Evolutionary conservation across 2,329 filamentous ascomycete genomes (phyloP).

Genomic region (Fusarium domesticum): DNA sequence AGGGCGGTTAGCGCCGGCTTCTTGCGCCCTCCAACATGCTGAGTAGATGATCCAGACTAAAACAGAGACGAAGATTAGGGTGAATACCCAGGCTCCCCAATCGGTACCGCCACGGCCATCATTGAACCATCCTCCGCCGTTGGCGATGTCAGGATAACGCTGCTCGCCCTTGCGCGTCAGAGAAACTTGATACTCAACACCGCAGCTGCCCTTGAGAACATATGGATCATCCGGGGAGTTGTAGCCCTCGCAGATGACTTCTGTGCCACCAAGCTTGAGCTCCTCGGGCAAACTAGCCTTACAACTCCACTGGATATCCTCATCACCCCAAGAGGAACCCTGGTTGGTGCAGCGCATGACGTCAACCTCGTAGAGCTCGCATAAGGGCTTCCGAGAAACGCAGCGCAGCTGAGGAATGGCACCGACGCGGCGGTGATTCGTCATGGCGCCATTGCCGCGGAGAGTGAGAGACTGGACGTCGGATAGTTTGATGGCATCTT

Average conservation of each 20-base stretch:
- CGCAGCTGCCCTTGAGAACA: constrained; percentile 88
- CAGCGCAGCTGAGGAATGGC: constrained; percentile 79
- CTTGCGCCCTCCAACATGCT: constrained; percentile 37
- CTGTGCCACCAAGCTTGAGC: constrained; percentile 74
- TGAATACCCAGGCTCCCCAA: constrained; percentile 51
- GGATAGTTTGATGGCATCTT: constrained; percentile 56
- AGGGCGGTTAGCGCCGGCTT: constrained; percentile 11
- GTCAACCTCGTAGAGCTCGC: constrained; percentile 70
- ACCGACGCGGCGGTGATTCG: constrained; percentile 70
- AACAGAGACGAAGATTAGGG: constrained; percentile 58
- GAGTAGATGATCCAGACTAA: constrained; percentile 60
- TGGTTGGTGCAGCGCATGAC: constrained; percentile 87
- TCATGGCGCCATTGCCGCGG: constrained; percentile 59
- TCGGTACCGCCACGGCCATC: constrained; percentile 32
- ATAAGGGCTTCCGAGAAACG: constrained; percentile 61
- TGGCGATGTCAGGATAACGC: constrained; percentile 59
- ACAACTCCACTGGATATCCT: constrained; percentile 92
- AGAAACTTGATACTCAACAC: constrained; percentile 79
- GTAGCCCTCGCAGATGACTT: constrained; percentile 93
- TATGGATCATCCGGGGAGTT: constrained; percentile 71
- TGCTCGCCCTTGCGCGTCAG: constrained; percentile 74
- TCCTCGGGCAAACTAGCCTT: constrained; percentile 59
- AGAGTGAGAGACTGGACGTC: constrained; percentile 76
- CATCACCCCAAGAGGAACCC: constrained; percentile 71
- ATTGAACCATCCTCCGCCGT: constrained; percentile 37